Conservation (phyloP, 2,329 filamentous ascomycete species). For the Pseudogymnoascus verrucosus region DNA sequence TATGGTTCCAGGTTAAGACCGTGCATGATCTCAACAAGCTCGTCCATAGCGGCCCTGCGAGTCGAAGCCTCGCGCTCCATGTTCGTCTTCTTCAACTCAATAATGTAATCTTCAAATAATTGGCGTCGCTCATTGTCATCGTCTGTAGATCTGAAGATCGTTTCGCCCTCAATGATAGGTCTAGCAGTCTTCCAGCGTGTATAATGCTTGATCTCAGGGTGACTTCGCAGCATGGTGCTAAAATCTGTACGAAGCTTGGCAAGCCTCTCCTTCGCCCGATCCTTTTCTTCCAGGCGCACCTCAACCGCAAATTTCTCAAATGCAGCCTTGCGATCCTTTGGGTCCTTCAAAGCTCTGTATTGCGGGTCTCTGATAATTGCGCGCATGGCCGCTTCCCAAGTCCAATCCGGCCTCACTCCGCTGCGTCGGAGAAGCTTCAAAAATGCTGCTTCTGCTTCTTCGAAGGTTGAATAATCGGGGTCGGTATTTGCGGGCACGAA, state of each 20-base stretch:
- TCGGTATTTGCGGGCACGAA: slow-evolving; percentile 60
- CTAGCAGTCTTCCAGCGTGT: slow-evolving; percentile 95
- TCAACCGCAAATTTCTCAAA: slow-evolving; percentile 95
- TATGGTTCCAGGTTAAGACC: slow-evolving; percentile 82
- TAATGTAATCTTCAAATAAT: slow-evolving; percentile 88
- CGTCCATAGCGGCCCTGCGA: slow-evolving; percentile 76
- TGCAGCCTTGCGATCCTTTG: slow-evolving; percentile 78
- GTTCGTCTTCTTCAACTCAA: slow-evolving; percentile 73
- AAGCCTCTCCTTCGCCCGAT: slow-evolving; percentile 85
- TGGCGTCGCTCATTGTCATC: slow-evolving; percentile 81
- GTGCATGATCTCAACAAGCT: slow-evolving; percentile 69
- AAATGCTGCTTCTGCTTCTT: slow-evolving; percentile 91
- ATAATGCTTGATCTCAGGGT: slow-evolving; percentile 95
- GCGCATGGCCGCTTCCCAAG: slow-evolving; percentile 83
- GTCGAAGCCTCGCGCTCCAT: slow-evolving; percentile 64
- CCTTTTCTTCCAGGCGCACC: slow-evolving; percentile 84
- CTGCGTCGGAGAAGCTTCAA: slow-evolving; percentile 79
- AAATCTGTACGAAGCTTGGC: slow-evolving; percentile 91
- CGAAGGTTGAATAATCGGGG: slow-evolving; percentile 68
- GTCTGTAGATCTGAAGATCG: slow-evolving; percentile 85
- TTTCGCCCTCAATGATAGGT: slow-evolving; percentile 89
- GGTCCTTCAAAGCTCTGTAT: slow-evolving; percentile 87
- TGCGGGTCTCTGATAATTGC: slow-evolving; percentile 83
- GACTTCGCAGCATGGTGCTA: slow-evolving; percentile 87
- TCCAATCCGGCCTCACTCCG: slow-evolving; percentile 84